These are phyloP conservation scores for Fusarium setosum DNA, from an alignment of 2,329 filamentous ascomycete species.

Conservation along the genomic window DNA sequence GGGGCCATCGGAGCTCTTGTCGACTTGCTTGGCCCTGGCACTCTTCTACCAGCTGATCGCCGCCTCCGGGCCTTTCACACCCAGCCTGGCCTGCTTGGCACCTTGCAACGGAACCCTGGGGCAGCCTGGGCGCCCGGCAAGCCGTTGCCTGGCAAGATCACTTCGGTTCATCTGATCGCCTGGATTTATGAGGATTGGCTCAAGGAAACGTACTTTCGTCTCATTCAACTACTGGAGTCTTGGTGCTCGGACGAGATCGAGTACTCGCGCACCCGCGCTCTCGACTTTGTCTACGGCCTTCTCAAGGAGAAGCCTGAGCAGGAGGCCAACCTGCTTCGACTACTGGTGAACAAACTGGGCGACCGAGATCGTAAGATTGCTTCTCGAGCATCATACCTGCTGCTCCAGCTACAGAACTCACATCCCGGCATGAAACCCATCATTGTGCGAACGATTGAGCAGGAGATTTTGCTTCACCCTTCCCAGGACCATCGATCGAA, in stretches of 20 bases:
- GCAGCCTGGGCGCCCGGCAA: conserved; percentile 75
- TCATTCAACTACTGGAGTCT: conserved; percentile 88
- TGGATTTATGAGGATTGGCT: conserved; percentile 98
- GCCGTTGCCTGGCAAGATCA: conserved; percentile 77
- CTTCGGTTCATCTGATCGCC: conserved; percentile 80
- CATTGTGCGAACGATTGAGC: conserved; percentile 86
- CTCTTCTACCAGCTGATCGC: conserved; percentile 83
- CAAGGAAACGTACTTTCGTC: conserved; percentile 92
- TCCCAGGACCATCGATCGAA: conserved; percentile 89
- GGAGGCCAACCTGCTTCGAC: conserved; percentile 89
- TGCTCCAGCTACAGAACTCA: conserved; percentile 89
- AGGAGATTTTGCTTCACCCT: conserved; percentile 87
- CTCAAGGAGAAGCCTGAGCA: conserved; percentile 97
- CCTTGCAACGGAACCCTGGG: conserved; percentile 70
- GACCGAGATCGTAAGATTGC: conserved; percentile 96
- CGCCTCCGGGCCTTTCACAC: conserved; percentile 82
- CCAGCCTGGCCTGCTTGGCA: conserved; percentile 80
- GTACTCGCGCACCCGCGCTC: conserved; percentile 86
- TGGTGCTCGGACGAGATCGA: conserved; percentile 98
- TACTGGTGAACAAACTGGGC: conserved; percentile 96
- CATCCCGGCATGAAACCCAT: conserved; percentile 95
- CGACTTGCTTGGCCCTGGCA: conserved; percentile 91
- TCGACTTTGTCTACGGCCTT: conserved; percentile 92
- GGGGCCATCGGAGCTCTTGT: conserved; percentile 93
- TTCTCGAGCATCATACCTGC: conserved; percentile 89